Evolutionary conservation across 83 land plant genomes (phyloP).

Genomic region (Picea engelmannii): DNA sequence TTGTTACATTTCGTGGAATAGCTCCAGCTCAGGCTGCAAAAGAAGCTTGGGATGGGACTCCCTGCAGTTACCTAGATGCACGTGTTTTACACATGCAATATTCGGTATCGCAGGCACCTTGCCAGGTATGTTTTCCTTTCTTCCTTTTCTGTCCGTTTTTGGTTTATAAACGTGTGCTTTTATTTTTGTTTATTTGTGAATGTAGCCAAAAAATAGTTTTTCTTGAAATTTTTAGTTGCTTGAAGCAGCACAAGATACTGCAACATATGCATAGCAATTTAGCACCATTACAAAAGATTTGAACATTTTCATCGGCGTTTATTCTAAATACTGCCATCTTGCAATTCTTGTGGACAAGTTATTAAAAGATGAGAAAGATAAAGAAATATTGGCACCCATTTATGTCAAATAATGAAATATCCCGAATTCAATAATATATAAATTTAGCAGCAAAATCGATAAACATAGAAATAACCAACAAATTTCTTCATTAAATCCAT

Average conservation of each 20-base stretch:
- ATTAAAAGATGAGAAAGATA: background rate
- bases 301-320: background rate
- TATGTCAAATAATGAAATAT: too few relatives aligned
- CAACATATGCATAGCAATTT: background rate
- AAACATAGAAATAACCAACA: too few relatives aligned
- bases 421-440: too few relatives aligned
- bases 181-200: background rate
- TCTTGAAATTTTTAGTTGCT: background rate
- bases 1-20: constrained; percentile 54
- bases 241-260: constrained; percentile 5
- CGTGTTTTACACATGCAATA: constrained; percentile 71
- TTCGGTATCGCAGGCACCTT: constrained; percentile 43
- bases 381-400: background rate
- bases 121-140: constrained; percentile 25
- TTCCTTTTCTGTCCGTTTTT: background rate
- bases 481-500: too few relatives aligned
- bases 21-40: constrained; percentile 65
- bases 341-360: background rate
- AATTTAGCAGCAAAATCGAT: too few relatives aligned
- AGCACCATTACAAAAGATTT: background rate
- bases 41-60: constrained; percentile 45
- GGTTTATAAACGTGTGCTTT: background rate
- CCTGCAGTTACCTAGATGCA: constrained; percentile 57
- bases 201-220: background rate
- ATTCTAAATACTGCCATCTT: background rate